Conservation (phyloP, 2,329 filamentous ascomycete genomes). For the Aspergillus ochraceoroseus region DNA sequence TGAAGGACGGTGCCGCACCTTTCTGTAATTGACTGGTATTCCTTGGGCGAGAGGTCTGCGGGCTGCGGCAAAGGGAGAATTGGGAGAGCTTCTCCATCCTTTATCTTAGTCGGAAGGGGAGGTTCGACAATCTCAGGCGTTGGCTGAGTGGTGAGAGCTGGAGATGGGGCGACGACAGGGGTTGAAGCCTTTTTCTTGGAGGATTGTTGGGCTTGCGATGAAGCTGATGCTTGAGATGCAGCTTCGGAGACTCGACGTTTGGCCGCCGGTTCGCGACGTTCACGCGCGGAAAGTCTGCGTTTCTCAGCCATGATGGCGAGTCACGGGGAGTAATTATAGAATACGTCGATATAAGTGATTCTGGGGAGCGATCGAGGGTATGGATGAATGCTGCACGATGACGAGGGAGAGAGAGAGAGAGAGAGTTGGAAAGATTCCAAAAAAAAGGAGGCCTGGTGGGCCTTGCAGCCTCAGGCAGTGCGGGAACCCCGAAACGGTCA, state of each 20-base stretch:
- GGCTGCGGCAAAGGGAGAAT: constrained; percentile 50
- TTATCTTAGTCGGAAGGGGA: constrained; percentile 50
- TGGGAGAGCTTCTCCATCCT: constrained; percentile 52
- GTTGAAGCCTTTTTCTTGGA: constrained; percentile 37
- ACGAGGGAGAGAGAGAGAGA: constrained; percentile 4
- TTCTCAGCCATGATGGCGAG: constrained; percentile 39
- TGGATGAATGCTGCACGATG: constrained; percentile 4
- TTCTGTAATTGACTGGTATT: constrained; percentile 58
- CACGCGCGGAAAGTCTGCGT: constrained; percentile 42
- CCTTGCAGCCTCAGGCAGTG: constrained; percentile 7
- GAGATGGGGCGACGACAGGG: constrained; percentile 20
- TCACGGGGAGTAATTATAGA: constrained; percentile 9
- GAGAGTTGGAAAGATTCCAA: constrained; percentile 10
- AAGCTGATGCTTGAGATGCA: constrained; percentile 23
- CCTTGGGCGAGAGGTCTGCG: constrained; percentile 44
- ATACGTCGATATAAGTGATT: background rate
- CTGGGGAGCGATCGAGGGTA: constrained; percentile 7
- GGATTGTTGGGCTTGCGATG: constrained; percentile 25
- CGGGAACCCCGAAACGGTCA: background rate
- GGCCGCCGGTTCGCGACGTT: constrained; percentile 42
- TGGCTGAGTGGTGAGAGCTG: constrained; percentile 28
- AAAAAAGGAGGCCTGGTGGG: constrained; percentile 11
- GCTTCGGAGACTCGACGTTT: constrained; percentile 44
- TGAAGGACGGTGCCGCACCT: constrained; percentile 35
- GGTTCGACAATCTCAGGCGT: constrained; percentile 34